Percentiles rank a stretch among this genome's conserved stretches.
Evolutionary conservation across 2,329 filamentous ascomycete genomes (phyloP).

Genomic region (Diaporthe aspalathi): DNA sequence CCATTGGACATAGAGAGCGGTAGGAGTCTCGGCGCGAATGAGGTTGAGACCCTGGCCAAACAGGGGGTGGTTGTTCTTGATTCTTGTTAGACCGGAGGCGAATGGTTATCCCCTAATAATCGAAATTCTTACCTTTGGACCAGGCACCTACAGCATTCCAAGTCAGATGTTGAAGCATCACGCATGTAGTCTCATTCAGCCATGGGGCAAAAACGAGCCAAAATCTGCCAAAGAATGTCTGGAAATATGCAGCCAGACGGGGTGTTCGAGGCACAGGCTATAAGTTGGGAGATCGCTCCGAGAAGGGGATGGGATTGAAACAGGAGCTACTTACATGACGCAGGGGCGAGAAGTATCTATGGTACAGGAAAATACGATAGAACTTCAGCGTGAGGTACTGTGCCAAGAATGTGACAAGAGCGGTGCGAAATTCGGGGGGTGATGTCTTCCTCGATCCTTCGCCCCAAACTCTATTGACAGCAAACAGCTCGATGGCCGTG

Average conservation of each 20-base stretch:
- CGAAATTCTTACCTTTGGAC: constrained; percentile 1
- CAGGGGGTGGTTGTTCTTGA: constrained; percentile 52
- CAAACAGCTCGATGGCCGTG: neutral
- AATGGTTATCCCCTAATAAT: neutral
- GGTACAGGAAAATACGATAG: constrained; percentile 28
- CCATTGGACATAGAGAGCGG: constrained; percentile 47
- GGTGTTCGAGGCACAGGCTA: neutral
- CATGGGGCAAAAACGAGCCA: accelerated
- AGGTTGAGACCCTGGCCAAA: constrained; percentile 55
- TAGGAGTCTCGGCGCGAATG: constrained; percentile 45
- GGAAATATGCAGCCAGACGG: no score
- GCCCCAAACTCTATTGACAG: neutral
- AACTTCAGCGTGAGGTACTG: constrained; percentile 24
- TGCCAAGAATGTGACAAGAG: neutral
- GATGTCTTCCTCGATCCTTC: neutral
- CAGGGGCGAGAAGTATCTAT: constrained; percentile 21
- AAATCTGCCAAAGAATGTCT: neutral
- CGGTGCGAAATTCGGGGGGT: neutral
- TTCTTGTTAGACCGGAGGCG: neutral
- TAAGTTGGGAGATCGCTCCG: neutral
- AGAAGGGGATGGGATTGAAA: neutral
- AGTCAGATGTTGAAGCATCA: neutral
- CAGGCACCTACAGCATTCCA: neutral
- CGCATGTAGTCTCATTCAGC: neutral
- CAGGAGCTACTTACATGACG: neutral